A percentile compares a stretch with the other conserved stretches of the same genome.
phyloP scores from a whole-genome alignment of 2,329 filamentous ascomycete genomes.

The Sarocladiaceae sp. region DNA sequence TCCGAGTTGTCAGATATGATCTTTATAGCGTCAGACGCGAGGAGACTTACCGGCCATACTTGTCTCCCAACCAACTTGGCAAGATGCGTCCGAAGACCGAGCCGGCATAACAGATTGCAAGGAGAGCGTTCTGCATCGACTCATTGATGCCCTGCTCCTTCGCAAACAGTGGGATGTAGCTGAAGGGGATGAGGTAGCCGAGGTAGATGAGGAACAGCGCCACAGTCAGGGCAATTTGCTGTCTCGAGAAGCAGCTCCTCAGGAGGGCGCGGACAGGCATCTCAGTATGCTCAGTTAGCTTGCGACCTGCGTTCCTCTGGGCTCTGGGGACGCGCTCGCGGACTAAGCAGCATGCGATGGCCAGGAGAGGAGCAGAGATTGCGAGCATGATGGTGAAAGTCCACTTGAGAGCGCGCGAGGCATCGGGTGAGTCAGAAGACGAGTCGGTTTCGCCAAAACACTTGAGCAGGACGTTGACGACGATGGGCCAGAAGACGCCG shows the following conservation, averaged over 20 bases:
- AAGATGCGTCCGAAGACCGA: conserved; percentile 48
- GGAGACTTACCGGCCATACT: too few species aligned
- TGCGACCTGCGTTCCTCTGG: neutral
- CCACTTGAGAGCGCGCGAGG: conserved; percentile 11
- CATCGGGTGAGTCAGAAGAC: neutral
- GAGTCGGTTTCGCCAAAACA: too few species aligned
- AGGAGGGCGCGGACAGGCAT: conserved; percentile 18
- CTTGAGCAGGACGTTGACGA: too few species aligned
- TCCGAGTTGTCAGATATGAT: too few species aligned
- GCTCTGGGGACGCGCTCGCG: conserved; percentile 19
- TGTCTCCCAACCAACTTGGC: conserved; percentile 48
- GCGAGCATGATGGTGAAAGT: conserved; percentile 17
- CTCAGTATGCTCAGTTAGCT: too few species aligned
- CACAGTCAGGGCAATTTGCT: conserved; percentile 18
- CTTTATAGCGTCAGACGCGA: too few species aligned
- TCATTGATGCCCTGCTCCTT: neutral
- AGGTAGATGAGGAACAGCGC: conserved; percentile 22
- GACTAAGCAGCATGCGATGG: conserved; percentile 22
- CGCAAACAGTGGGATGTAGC: conserved; percentile 45
- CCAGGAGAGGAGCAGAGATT: conserved; percentile 20
- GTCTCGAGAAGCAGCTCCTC: conserved; percentile 18
- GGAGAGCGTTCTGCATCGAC: too few species aligned
- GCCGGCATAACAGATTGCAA: conserved; percentile 58
- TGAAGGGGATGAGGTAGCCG: conserved; percentile 25
- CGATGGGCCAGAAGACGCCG: too few species aligned